Evolutionary conservation across 768 basidiomycete species (phyloP), one percentile per base, ranked within the genome.

Genomic region (Galerina sulciceps): DNA sequence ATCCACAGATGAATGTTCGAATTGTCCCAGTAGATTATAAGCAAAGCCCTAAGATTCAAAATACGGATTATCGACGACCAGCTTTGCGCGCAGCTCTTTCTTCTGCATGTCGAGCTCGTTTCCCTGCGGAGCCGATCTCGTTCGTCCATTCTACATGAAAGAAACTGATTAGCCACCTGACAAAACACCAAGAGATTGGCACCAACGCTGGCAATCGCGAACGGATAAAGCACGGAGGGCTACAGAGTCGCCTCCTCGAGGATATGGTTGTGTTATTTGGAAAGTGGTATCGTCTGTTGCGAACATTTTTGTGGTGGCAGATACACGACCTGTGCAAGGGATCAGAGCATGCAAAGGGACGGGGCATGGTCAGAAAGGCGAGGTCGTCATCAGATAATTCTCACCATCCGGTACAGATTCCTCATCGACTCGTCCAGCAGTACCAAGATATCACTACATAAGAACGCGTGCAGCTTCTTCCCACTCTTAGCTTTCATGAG

Each of bases 361-460:
- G 8, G 8, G 26, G 26, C 26, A 8, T 2, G 2, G 5, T 31
- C 20, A 41, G 18, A 44, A 10, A 37, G 31, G 36, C 45, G 45
- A 53, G 10, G 53, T 54, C 22, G 56, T 41, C 35, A 47, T 37
- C 23, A n/a, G n/a, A 31, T 18, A 4, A 75, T 20, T 13, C 87
- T 65, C 53, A 94, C 94, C 85, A 94, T 90, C 38, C 91, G 85
- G 72, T 96, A 96, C 13, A 96, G 69, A 11, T 85, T 86, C 60
- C 82, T 85, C 23, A 83, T 83, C 0, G 73, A 71, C 34, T 87
- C 88, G 63, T 95, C 93, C 17, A 93, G 89, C 56, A 99, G 78
- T 3, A 98, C 86, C 46, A 98, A 71, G 41, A 96, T 90, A 68
- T 98, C 96, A 67, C 84, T 96, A 67, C 95, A 98, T 61, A 99